Evolutionary conservation across 192 early-diverging fungal species (phyloP), one percentile per base, ranked within the genome.

Genomic region (Obelidium mucronatum): DNA sequence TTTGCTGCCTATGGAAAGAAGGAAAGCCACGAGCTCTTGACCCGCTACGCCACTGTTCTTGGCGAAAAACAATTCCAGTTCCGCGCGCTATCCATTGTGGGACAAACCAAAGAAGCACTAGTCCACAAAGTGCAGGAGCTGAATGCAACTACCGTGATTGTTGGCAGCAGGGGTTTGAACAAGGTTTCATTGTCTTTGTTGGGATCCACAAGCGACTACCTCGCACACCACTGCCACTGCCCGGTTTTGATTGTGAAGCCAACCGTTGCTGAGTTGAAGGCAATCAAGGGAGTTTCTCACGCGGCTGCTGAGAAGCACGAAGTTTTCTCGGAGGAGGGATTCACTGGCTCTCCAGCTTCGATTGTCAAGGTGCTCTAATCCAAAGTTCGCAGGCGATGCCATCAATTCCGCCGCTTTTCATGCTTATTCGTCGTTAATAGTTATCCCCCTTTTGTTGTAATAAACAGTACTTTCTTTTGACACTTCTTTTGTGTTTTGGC

Each of bases 221-320:
- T 53, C 40, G 55, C 42, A 11, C 53, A 73, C 17, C 55, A 73
- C 34, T 60, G 26, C 17, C 30, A 28, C 17, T 73, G 71, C 71
- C 56, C 71, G 17, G 55, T 73, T 1, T 35, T 73, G 35, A 60
- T 73, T 59, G 58, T 44, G 2, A 73, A 67, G 66, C 42, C 66
- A 30, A 67, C n/a, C n/a, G n/a, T n/a, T n/a, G n/a, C n/a, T n/a
- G n/a, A n/a, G n/a, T n/a, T n/a, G n/a, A n/a, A n/a, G n/a, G n/a
- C n/a, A n/a, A n/a, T n/a, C n/a, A n/a, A n/a, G n/a, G n/a, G n/a
- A n/a, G n/a, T n/a, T n/a, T n/a, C n/a, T n/a, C n/a, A n/a, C n/a
- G n/a, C n/a, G n/a, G n/a, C n/a, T n/a, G n/a, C n/a, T n/a, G n/a
- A n/a, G n/a, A n/a, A n/a, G n/a, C n/a, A n/a, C n/a, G n/a, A n/a